Conservation (phyloP, 2,329 filamentous ascomycete genomes). For the Raffaelea arxii region DNA sequence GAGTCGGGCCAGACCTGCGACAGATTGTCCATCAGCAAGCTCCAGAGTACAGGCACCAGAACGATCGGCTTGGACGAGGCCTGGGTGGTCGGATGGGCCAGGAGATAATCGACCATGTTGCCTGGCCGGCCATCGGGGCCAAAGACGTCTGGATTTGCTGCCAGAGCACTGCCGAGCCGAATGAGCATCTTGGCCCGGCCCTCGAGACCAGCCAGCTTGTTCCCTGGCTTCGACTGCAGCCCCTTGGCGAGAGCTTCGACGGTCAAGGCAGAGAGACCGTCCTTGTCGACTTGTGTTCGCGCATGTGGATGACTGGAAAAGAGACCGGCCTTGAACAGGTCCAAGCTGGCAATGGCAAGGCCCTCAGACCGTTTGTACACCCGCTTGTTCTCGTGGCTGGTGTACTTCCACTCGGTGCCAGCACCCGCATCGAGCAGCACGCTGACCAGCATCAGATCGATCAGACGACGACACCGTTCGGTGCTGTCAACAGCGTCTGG, state of each 20-base stretch:
- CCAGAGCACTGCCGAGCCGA: conserved; percentile 63
- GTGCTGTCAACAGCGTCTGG: conserved; percentile 53
- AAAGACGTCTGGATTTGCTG: conserved; percentile 71
- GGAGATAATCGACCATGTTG: conserved; percentile 92
- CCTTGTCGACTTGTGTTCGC: conserved; percentile 82
- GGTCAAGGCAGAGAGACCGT: conserved; percentile 65
- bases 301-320: conserved; percentile 68
- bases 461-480: conserved; percentile 64
- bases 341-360: conserved; percentile 63
- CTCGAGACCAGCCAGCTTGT: conserved; percentile 75
- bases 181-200: conserved; percentile 74
- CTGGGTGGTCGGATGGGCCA: conserved; percentile 82
- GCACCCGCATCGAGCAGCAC: conserved; percentile 82
- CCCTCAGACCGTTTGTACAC: conserved; percentile 81
- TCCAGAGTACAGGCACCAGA: conserved; percentile 80
- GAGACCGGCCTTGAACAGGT: conserved; percentile 89
- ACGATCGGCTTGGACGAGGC: conserved; percentile 83
- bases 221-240: conserved; percentile 72
- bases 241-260: conserved; percentile 67
- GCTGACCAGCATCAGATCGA: conserved; percentile 71
- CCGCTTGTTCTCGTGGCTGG: conserved; percentile 77
- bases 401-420: conserved; percentile 85
- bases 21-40: conserved; percentile 78
- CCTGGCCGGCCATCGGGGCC: conserved; percentile 77
- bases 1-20: conserved; percentile 81